A percentile compares a stretch with the other conserved stretches of the same genome.
Conservation (phyloP, 2,329 filamentous ascomycete genomes). For the Didymella arachidicola region DNA sequence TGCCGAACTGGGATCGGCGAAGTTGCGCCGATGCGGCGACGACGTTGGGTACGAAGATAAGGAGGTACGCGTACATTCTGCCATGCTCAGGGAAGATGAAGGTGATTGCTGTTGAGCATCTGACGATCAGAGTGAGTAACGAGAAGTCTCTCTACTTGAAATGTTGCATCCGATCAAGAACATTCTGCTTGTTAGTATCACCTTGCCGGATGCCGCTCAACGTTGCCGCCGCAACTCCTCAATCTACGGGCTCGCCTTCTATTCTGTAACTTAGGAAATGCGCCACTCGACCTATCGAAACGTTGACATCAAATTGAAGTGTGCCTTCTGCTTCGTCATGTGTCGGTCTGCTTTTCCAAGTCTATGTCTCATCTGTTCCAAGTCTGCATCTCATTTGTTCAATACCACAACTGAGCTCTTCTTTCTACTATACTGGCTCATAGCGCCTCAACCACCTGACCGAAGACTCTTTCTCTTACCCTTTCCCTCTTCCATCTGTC, state of each 20-base stretch:
- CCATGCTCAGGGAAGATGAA: background rate
- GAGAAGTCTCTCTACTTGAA: background rate
- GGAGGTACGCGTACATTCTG: background rate
- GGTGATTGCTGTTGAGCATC: background rate
- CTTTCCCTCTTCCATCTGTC: no score
- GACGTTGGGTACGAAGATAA: background rate
- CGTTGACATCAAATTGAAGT: no score
- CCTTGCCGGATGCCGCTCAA: background rate
- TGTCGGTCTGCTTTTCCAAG: no score
- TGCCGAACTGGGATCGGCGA: conserved; percentile 12
- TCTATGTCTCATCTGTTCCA: no score
- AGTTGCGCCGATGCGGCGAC: conserved; percentile 4
- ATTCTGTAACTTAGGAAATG: background rate
- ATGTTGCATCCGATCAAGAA: background rate
- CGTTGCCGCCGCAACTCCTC: background rate
- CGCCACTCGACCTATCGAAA: no score
- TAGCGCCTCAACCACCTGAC: no score
- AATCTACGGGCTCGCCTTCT: background rate
- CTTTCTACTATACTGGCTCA: no score
- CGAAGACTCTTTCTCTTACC: no score
- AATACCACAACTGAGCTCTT: no score
- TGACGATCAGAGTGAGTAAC: background rate
- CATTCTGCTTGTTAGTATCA: background rate
- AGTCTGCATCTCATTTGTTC: no score
- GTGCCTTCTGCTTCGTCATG: no score